Evolutionary conservation across 176 grass and related monocot species (phyloP).

Genomic region (Miscanthus lutarioriparius): DNA sequence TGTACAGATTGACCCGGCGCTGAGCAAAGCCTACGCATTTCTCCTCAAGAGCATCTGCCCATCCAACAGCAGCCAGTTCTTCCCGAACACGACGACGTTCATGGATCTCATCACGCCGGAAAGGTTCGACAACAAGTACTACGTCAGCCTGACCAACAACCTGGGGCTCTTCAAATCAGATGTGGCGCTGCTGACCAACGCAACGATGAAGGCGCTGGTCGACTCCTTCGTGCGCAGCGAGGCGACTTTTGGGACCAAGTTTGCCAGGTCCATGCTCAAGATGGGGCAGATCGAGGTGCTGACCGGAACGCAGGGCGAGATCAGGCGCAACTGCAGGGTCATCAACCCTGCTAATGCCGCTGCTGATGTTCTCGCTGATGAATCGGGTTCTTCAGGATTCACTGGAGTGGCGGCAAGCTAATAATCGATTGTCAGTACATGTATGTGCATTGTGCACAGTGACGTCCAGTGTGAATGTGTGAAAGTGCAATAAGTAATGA

Average conservation of each 20-base stretch:
- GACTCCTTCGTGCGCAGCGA: slow-evolving; percentile 45
- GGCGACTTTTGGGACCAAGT: slow-evolving; percentile 34
- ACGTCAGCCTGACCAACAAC: slow-evolving; percentile 44
- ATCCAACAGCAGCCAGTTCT: slow-evolving; percentile 27
- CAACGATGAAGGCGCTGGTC: slow-evolving; percentile 42
- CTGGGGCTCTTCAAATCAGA: slow-evolving; percentile 58
- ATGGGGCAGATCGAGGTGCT: slow-evolving; percentile 67
- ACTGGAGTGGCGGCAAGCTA: slow-evolving; percentile 28
- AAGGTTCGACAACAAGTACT: slow-evolving; percentile 68
- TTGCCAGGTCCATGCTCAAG: slow-evolving; percentile 61
- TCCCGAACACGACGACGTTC: slow-evolving; percentile 32
- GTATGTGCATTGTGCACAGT: not conserved
- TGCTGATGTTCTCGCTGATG: not conserved
- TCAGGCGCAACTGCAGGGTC: slow-evolving; percentile 54
- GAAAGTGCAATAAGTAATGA: slow-evolving; percentile 18
- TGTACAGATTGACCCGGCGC: slow-evolving; percentile 36
- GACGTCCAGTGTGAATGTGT: not conserved
- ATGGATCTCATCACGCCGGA: slow-evolving; percentile 59
- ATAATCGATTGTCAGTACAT: not conserved
- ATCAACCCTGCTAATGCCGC: slow-evolving; percentile 12
- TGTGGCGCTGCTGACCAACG: slow-evolving; percentile 38
- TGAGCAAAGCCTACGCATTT: slow-evolving; percentile 62
- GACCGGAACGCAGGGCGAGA: slow-evolving; percentile 53
- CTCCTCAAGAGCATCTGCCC: slow-evolving; percentile 58
- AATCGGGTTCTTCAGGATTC: not conserved